phyloP scores from a whole-genome alignment of 2,329 filamentous ascomycete genomes.

The Fusarium staphyleae region DNA sequence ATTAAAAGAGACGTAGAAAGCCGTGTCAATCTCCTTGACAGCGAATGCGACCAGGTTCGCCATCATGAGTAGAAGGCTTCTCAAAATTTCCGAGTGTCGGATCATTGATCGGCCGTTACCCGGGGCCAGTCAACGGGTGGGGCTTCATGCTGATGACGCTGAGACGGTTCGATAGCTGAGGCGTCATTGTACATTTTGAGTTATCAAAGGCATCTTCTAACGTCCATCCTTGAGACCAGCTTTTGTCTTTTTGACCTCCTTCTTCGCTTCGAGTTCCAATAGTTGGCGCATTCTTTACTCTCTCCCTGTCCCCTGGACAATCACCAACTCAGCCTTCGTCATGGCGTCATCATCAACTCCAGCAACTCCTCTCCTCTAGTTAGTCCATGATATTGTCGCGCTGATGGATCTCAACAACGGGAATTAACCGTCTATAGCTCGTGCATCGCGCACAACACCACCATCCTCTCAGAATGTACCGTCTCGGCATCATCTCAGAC shows the following conservation, averaged over 20 bases:
- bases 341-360: constrained; percentile 77
- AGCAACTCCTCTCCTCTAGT: constrained; percentile 77
- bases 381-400: constrained; percentile 42
- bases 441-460: constrained; percentile 92
- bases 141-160: constrained; percentile 34
- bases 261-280: background rate
- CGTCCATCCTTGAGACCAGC: constrained; percentile 3
- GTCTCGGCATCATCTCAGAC: constrained; percentile 83
- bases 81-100: constrained; percentile 37
- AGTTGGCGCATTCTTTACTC: background rate
- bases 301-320: background rate
- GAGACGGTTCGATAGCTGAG: constrained; percentile 19
- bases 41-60: constrained; percentile 17
- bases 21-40: constrained; percentile 3
- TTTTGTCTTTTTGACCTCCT: constrained; percentile 5
- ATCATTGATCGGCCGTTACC: constrained; percentile 30
- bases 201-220: background rate
- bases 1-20: constrained; percentile 8
- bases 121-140: constrained; percentile 23
- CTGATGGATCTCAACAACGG: background rate
- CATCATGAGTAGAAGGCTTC: constrained; percentile 18
- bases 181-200: constrained; percentile 36
- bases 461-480: constrained; percentile 92
- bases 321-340: constrained; percentile 10
- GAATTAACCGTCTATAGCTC: constrained; percentile 62